A percentile compares a stretch with the other conserved stretches of the same genome.
Evolutionary conservation across 106 monocot species (phyloP).

Genomic region (Acorus gramineus): DNA sequence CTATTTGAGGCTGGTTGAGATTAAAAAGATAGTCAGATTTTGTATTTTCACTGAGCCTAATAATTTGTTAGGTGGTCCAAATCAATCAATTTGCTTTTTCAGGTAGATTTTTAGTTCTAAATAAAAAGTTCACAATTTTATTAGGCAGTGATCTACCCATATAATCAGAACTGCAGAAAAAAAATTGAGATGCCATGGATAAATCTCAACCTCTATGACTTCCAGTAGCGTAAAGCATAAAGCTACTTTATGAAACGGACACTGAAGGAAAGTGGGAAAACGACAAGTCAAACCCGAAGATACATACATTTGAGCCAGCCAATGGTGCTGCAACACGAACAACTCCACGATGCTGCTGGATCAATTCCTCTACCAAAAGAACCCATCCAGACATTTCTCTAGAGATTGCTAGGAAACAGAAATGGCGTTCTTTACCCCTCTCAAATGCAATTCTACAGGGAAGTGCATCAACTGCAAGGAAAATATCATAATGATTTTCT

Average conservation of each 20-base stretch:
- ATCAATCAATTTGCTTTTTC: too few relatives aligned
- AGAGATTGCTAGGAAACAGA: constrained; percentile 70
- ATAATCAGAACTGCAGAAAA: background rate
- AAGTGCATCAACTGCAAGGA: constrained; percentile 47
- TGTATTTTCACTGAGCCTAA: too few relatives aligned
- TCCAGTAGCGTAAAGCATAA: too few relatives aligned
- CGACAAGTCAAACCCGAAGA: background rate
- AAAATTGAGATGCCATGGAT: background rate
- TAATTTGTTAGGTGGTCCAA: too few relatives aligned
- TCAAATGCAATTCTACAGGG: constrained; percentile 98
- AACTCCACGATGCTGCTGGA: constrained; percentile 49
- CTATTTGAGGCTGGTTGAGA: constrained; percentile 64
- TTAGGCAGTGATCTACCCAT: too few relatives aligned
- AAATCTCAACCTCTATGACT: background rate
- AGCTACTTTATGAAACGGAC: too few relatives aligned
- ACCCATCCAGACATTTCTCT: constrained; percentile 76
- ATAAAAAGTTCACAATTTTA: too few relatives aligned
- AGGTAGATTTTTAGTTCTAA: too few relatives aligned
- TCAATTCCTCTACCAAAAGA: constrained; percentile 73
- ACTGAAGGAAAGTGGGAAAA: background rate
- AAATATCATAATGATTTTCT: too few relatives aligned
- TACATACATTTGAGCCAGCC: constrained; percentile 79
- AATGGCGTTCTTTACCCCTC: constrained; percentile 88
- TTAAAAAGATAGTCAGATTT: background rate
- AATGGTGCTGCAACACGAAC: constrained; percentile 85